Percentiles rank a stretch among this genome's conserved stretches.
Evolutionary conservation across 768 basidiomycete genomes (phyloP).

Genomic region (Collybiopsis confluens): DNA sequence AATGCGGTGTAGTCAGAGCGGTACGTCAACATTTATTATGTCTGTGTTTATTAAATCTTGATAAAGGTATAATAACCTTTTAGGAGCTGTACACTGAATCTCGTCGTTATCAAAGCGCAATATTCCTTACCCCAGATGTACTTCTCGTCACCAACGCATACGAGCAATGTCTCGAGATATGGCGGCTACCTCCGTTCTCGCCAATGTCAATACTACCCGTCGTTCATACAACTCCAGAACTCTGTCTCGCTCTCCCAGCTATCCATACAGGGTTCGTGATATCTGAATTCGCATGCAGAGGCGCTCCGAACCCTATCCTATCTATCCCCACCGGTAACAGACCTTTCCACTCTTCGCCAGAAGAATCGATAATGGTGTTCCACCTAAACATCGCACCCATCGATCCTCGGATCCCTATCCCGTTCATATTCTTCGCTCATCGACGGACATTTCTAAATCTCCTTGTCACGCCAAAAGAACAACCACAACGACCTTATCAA

Average conservation of each 20-base stretch:
- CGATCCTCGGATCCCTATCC: not conserved
- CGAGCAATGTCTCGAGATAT: conserved; percentile 29
- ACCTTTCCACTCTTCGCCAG: conserved; percentile 5
- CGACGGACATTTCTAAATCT: not conserved
- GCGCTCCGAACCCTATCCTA: conserved; percentile 1
- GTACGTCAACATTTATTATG: not conserved
- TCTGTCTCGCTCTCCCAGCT: not conserved
- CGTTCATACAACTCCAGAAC: not conserved
- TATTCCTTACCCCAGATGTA: conserved; percentile 30
- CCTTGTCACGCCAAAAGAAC: not conserved
- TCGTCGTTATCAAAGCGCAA: conserved; percentile 7
- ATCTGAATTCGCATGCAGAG: conserved; percentile 4
- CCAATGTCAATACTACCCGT: not conserved
- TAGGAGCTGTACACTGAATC: conserved; percentile 2
- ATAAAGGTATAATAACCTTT: not conserved
- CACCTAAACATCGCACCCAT: conserved; percentile 5
- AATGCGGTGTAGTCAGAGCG: not conserved
- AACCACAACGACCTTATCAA: not conserved
- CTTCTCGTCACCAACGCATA: conserved; percentile 30
- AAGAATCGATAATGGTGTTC: conserved; percentile 3
- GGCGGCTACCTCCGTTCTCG: conserved; percentile 18
- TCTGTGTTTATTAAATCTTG: not conserved
- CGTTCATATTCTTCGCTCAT: conserved; percentile 8
- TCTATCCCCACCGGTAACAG: not conserved
- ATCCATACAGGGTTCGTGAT: not conserved